Evolutionary conservation across 1,284 basidiomycete genomes (phyloP).

Genomic region (Cryptococcus sp.): DNA sequence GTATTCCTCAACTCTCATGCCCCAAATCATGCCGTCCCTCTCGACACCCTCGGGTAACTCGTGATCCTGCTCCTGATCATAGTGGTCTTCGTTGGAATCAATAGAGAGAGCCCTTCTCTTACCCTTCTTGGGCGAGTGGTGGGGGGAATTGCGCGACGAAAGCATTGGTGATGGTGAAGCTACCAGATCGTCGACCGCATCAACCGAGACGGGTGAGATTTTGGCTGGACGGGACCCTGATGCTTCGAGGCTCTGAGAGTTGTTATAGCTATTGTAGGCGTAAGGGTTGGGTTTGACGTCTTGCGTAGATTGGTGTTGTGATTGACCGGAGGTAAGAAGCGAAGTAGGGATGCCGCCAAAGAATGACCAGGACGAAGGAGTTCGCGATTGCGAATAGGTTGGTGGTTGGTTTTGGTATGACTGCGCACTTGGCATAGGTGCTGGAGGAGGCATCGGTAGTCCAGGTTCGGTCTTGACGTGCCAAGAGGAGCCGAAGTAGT

Average conservation of each 20-base stretch:
- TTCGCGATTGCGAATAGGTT: background rate
- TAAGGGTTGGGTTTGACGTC: constrained; percentile 2
- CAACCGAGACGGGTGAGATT: constrained; percentile 21
- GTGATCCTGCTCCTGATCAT: constrained; percentile 26
- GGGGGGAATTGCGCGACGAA: constrained; percentile 10
- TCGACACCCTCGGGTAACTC: constrained; percentile 47
- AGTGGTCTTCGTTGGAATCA: constrained; percentile 28
- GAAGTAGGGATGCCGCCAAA: constrained; percentile 27
- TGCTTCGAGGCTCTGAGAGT: background rate
- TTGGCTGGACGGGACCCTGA: constrained; percentile 1
- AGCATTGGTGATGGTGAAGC: constrained; percentile 14
- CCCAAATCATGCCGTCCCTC: constrained; percentile 49
- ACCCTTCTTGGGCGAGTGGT: constrained; percentile 4
- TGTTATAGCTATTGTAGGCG: constrained; percentile 1
- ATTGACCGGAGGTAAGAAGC: constrained; percentile 16
- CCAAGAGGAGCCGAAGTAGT: constrained; percentile 1
- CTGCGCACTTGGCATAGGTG: constrained; percentile 6
- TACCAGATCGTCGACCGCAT: constrained; percentile 28
- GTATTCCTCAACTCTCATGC: constrained; percentile 48
- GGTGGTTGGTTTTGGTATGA: constrained; percentile 9
- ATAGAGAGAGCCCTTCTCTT: constrained; percentile 21
- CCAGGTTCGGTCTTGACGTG: background rate
- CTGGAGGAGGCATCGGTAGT: constrained; percentile 1
- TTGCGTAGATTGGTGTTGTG: background rate
- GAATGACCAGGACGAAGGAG: background rate